These are phyloP conservation scores for Kalmusia sp. DNA, from an alignment of 2,329 filamentous ascomycete genomes.

Conservation along the genomic window DNA sequence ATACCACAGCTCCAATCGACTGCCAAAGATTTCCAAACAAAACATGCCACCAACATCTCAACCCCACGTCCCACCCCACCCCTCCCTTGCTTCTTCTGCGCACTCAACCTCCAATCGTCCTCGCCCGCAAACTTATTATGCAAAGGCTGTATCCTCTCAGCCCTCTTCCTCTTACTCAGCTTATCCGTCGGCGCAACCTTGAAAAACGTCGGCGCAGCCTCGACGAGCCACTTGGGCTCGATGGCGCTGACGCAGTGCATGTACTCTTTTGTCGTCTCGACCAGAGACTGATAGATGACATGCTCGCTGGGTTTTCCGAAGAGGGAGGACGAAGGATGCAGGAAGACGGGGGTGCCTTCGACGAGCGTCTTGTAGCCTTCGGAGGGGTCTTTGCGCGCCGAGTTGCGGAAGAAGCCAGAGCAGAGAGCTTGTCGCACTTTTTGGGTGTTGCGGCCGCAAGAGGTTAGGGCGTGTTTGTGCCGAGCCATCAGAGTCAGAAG, in stretches of 20 bases:
- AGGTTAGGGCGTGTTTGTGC: slow-evolving; percentile 81
- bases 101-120: slow-evolving; percentile 92
- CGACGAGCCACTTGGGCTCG: slow-evolving; percentile 92
- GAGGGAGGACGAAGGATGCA: slow-evolving; percentile 89
- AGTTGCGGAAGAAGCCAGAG: slow-evolving; percentile 93
- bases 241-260: slow-evolving; percentile 95
- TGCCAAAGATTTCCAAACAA: background rate
- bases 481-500: slow-evolving; percentile 92
- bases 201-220: slow-evolving; percentile 98
- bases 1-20: too few relatives aligned
- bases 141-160: slow-evolving; percentile 92
- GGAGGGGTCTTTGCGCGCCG: slow-evolving; percentile 91
- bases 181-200: slow-evolving; percentile 90
- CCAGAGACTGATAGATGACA: slow-evolving; percentile 90
- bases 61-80: slow-evolving; percentile 96
- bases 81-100: slow-evolving; percentile 83
- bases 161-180: slow-evolving; percentile 89
- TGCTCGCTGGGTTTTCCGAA: slow-evolving; percentile 97
- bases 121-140: slow-evolving; percentile 92
- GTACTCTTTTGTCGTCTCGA: slow-evolving; percentile 96
- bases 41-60: slow-evolving; percentile 40
- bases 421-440: slow-evolving; percentile 90
- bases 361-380: slow-evolving; percentile 98
- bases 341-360: slow-evolving; percentile 91
- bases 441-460: slow-evolving; percentile 85